Evolutionary conservation across 2,329 filamentous ascomycete genomes (phyloP).

Genomic region (Aquanectria penicillioides): DNA sequence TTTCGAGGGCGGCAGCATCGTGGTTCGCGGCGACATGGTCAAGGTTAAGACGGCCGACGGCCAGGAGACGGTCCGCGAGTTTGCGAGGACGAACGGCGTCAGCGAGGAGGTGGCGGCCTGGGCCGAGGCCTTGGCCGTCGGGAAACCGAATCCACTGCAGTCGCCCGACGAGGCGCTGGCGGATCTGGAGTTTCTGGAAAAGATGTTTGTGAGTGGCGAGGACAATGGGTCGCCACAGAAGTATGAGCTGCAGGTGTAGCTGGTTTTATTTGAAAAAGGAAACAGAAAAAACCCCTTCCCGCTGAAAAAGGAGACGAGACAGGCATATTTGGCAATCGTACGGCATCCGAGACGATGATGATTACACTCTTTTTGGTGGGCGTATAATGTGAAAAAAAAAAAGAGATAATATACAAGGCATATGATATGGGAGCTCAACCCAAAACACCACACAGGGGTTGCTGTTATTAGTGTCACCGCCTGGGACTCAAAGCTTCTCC

Average conservation of each 20-base stretch:
- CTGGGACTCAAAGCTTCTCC: slow-evolving; percentile 14
- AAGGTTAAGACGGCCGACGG: slow-evolving; percentile 50
- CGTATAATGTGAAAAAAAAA: too few species aligned
- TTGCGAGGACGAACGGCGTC: slow-evolving; percentile 64
- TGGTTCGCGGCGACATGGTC: slow-evolving; percentile 56
- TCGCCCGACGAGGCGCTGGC: slow-evolving; percentile 66
- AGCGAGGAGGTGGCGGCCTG: slow-evolving; percentile 70
- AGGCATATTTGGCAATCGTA: too few species aligned
- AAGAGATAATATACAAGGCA: too few species aligned
- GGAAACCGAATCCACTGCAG: slow-evolving; percentile 61
- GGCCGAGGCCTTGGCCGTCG: slow-evolving; percentile 62
- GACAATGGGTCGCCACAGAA: slow-evolving; percentile 51
- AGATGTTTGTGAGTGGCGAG: slow-evolving; percentile 60
- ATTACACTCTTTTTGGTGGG: too few species aligned
- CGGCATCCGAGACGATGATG: too few species aligned
- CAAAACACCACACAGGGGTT: too few species aligned
- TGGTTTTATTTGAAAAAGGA: too few species aligned
- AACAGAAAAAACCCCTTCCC: too few species aligned
- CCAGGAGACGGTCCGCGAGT: slow-evolving; percentile 50
- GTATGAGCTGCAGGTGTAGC: slow-evolving; percentile 50
- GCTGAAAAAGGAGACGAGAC: too few species aligned
- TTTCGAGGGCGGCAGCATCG: slow-evolving; percentile 67
- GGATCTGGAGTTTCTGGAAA: slow-evolving; percentile 69
- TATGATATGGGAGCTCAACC: too few species aligned
- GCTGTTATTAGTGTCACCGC: too few species aligned